Conservation (phyloP, 495 filamentous ascomycete genomes). For the Opeltia flavorubescens region DNA sequence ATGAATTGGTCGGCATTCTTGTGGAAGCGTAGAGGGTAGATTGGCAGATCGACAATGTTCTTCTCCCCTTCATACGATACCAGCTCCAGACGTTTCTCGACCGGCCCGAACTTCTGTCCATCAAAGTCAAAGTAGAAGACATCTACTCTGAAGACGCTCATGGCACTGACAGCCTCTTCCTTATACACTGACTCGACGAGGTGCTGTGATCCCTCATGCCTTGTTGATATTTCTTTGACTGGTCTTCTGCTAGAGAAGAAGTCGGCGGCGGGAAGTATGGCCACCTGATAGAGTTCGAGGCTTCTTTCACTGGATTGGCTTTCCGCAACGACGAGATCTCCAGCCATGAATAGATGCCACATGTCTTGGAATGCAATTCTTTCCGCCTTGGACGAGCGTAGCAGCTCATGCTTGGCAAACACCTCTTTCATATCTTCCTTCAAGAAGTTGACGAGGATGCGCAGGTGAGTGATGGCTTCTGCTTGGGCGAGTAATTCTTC, state of each 20-base stretch:
- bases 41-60: slow-evolving; percentile 18
- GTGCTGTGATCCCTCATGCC: slow-evolving; percentile 6
- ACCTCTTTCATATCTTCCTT: slow-evolving; percentile 15
- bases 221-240: slow-evolving; percentile 13
- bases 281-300: slow-evolving; percentile 4
- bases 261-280: slow-evolving; percentile 5
- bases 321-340: slow-evolving; percentile 14
- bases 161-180: slow-evolving; percentile 8
- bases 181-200: slow-evolving; percentile 5
- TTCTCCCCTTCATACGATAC: slow-evolving; percentile 23
- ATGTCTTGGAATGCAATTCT: slow-evolving; percentile 24
- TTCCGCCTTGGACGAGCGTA: slow-evolving; percentile 10
- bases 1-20: slow-evolving; percentile 8
- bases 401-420: slow-evolving; percentile 6
- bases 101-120: slow-evolving; percentile 25
- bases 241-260: slow-evolving; percentile 4
- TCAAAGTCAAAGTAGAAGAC: slow-evolving; percentile 31
- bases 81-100: slow-evolving; percentile 17
- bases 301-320: slow-evolving; percentile 11
- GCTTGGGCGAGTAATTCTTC: slow-evolving; percentile 10
- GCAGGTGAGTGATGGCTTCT: slow-evolving; percentile 18
- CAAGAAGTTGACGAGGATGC: slow-evolving; percentile 19
- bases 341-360: slow-evolving; percentile 27
- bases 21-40: slow-evolving; percentile 24
- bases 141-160: slow-evolving; percentile 10